Conservation (phyloP, 257 asterid species). For the Linaria vulgaris region DNA sequence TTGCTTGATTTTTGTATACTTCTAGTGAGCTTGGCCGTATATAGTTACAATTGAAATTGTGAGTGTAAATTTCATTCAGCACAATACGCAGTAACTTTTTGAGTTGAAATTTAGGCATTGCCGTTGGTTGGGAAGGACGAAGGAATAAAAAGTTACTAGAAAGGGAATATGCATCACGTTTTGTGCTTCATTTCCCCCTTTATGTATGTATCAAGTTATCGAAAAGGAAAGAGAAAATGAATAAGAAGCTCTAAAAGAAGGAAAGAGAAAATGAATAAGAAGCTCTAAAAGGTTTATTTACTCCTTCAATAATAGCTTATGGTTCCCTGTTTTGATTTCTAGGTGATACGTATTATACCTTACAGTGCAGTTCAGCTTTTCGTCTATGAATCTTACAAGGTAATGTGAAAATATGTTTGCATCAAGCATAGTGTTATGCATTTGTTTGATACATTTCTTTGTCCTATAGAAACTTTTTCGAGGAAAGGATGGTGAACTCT, state of each 20-base stretch:
- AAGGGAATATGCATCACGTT: constrained; percentile 97
- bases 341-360: constrained; percentile 95
- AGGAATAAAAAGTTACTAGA: constrained; percentile 97
- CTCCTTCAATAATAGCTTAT: not conserved
- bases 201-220: constrained; percentile 5
- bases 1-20: not conserved
- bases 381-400: constrained; percentile 96
- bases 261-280: not conserved
- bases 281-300: constrained; percentile 12
- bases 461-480: constrained; percentile 62
- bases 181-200: constrained; percentile 15
- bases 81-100: constrained; percentile 18
- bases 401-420: constrained; percentile 29
- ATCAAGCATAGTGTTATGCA: constrained; percentile 14
- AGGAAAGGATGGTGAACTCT: constrained; percentile 74
- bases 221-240: not conserved
- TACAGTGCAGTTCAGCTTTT: constrained; percentile 92
- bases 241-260: constrained; percentile 1
- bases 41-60: too few relatives aligned
- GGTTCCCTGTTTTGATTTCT: constrained; percentile 24
- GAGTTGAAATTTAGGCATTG: constrained; percentile 54
- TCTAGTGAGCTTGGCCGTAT: not conserved
- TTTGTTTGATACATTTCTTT: constrained; percentile 16
- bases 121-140: constrained; percentile 76
- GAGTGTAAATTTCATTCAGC: too few relatives aligned